These are phyloP conservation scores for Fusarium sp. DNA, from an alignment of 2,329 filamentous ascomycete species.

Conservation along the genomic window DNA sequence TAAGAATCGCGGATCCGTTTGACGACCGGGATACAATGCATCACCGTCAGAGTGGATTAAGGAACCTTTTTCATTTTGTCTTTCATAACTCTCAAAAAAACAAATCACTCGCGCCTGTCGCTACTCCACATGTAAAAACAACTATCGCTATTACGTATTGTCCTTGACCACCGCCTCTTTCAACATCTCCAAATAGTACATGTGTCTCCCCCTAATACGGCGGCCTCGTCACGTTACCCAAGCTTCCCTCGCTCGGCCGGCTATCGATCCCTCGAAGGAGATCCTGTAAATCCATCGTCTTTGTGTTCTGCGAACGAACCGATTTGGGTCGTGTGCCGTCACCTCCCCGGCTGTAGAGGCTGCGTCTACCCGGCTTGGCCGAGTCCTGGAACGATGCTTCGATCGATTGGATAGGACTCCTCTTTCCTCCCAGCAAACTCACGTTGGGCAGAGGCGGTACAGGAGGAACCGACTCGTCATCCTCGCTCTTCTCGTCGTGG, in stretches of 20 bases:
- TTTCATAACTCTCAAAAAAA: slow-evolving; percentile 15
- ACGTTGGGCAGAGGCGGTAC: slow-evolving; percentile 65
- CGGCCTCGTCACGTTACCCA: slow-evolving; percentile 60
- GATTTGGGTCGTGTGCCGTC: slow-evolving; percentile 52
- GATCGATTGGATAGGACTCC: slow-evolving; percentile 39
- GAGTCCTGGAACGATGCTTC: slow-evolving; percentile 51
- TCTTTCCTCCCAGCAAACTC: slow-evolving; percentile 44
- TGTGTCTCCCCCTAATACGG: slow-evolving; percentile 55
- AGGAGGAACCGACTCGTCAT: slow-evolving; percentile 59
- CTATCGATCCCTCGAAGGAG: slow-evolving; percentile 63
- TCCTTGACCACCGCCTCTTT: neutral
- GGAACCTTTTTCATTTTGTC: slow-evolving; percentile 24
- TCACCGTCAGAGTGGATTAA: neutral
- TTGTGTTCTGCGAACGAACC: slow-evolving; percentile 46
- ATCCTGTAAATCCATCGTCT: slow-evolving; percentile 59
- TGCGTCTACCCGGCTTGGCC: slow-evolving; percentile 49
- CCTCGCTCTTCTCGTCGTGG: slow-evolving; percentile 45
- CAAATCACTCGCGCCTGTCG: slow-evolving; percentile 28
- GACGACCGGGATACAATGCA: neutral
- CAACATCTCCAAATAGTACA: slow-evolving; percentile 21
- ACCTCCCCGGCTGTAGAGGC: slow-evolving; percentile 55
- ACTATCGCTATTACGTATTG: slow-evolving; percentile 28
- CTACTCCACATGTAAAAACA: slow-evolving; percentile 27
- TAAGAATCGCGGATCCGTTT: neutral
- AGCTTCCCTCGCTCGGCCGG: slow-evolving; percentile 55